phyloP scores from a whole-genome alignment of 1,284 basidiomycete genomes.

The Flammula alnicola region DNA sequence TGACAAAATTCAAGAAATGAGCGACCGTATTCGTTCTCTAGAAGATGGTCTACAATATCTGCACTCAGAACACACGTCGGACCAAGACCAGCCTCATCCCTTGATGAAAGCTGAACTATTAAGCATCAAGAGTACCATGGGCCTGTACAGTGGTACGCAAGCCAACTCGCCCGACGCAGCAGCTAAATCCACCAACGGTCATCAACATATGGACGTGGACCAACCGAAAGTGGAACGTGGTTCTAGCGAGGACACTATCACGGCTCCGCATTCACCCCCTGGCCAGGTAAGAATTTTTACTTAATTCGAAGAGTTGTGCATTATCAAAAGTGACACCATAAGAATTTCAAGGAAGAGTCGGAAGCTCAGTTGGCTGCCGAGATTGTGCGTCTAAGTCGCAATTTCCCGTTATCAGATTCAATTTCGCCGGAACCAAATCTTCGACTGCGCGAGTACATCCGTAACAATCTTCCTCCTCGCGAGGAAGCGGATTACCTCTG shows the following conservation, averaged over 20 bases:
- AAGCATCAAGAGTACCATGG: slow-evolving; percentile 68
- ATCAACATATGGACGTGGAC: slow-evolving; percentile 19
- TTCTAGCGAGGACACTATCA: slow-evolving; percentile 33
- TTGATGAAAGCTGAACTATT: slow-evolving; percentile 61
- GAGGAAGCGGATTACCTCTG: slow-evolving; percentile 47
- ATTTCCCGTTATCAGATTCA: slow-evolving; percentile 45
- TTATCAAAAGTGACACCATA: slow-evolving; percentile 1
- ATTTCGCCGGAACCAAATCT: slow-evolving; percentile 41
- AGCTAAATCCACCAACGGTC: slow-evolving; percentile 13
- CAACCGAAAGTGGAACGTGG: slow-evolving; percentile 23
- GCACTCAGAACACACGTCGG: slow-evolving; percentile 23
- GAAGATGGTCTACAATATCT: slow-evolving; percentile 59
- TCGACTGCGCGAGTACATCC: slow-evolving; percentile 42
- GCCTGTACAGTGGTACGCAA: slow-evolving; percentile 55
- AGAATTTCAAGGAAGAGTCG: slow-evolving; percentile 24
- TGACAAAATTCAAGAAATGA: slow-evolving; percentile 71
- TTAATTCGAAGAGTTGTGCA: not conserved
- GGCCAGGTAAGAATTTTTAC: slow-evolving; percentile 19
- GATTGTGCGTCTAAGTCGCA: slow-evolving; percentile 42
- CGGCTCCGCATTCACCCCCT: slow-evolving; percentile 20
- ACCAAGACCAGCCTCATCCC: slow-evolving; percentile 51
- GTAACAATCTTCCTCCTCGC: slow-evolving; percentile 40
- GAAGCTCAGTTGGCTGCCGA: slow-evolving; percentile 39
- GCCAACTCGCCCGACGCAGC: slow-evolving; percentile 17
- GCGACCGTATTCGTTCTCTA: slow-evolving; percentile 66